A percentile compares a stretch with the other conserved stretches of the same genome.
phyloP scores from a whole-genome alignment of 768 basidiomycete genomes.

The Holtermanniella nyarrowii region DNA sequence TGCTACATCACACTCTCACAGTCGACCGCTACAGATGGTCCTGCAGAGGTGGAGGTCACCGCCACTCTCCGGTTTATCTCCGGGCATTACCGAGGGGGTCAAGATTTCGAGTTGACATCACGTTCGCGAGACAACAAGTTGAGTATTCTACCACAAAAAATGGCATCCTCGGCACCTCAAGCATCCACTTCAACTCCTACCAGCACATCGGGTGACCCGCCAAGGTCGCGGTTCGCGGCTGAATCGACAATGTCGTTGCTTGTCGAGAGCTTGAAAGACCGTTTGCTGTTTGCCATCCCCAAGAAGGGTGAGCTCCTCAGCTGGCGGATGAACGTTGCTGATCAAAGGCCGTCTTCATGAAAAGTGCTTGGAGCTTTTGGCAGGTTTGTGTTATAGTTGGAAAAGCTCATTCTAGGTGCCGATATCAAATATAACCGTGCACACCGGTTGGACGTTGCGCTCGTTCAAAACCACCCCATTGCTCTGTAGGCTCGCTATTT shows the following conservation, averaged over 20 bases:
- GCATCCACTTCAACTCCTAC: not conserved
- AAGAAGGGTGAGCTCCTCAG: conserved; percentile 65
- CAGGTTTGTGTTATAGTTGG: conserved; percentile 49
- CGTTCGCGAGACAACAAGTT: too few species aligned
- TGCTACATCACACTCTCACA: too few species aligned
- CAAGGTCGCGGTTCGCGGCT: conserved; percentile 30
- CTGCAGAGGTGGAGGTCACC: too few species aligned
- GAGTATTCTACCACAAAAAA: too few species aligned
- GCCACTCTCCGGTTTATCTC: too few species aligned
- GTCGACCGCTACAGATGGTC: too few species aligned
- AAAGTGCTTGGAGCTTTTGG: conserved; percentile 71
- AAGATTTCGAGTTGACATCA: too few species aligned
- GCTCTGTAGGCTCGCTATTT: conserved; percentile 63
- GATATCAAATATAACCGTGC: conserved; percentile 89
- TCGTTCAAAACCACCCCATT: conserved; percentile 86
- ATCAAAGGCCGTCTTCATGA: conserved; percentile 71
- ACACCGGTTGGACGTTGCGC: conserved; percentile 77
- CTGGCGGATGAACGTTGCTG: not conserved
- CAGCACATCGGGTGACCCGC: conserved; percentile 1
- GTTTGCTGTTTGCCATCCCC: conserved; percentile 86
- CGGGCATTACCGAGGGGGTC: too few species aligned
- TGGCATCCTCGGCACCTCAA: not conserved
- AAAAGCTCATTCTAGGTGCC: conserved; percentile 53
- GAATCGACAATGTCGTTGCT: conserved; percentile 48
- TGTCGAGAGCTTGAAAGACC: conserved; percentile 67